phyloP scores from a whole-genome alignment of 768 basidiomycete species.

The Pholiota conissans region DNA sequence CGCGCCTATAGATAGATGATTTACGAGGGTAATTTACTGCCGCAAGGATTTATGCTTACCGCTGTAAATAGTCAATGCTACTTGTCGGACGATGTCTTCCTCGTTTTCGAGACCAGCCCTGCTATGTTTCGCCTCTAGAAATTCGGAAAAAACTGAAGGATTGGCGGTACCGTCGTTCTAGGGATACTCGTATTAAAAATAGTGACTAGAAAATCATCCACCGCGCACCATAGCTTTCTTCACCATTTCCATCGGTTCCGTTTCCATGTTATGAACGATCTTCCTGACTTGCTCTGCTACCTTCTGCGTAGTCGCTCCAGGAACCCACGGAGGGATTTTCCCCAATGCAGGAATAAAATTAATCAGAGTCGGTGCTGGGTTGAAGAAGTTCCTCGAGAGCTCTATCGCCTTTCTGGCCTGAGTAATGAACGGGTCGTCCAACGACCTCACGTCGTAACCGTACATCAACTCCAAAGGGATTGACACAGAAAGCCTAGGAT shows the following conservation, averaged over 20 bases:
- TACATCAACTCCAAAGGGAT: slow-evolving; percentile 37
- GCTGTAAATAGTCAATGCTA: slow-evolving; percentile 16
- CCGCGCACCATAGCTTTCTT: neutral
- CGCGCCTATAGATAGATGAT: neutral
- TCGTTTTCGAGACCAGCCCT: slow-evolving; percentile 7
- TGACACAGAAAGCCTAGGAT: slow-evolving; percentile 28
- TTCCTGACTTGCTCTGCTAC: slow-evolving; percentile 5
- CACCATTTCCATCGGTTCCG: slow-evolving; percentile 3
- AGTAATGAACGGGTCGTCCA: slow-evolving; percentile 32
- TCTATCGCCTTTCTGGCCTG: slow-evolving; percentile 26
- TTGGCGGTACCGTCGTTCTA: slow-evolving; percentile 8
- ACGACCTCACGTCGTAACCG: slow-evolving; percentile 30
- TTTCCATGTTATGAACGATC: neutral
- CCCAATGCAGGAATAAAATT: slow-evolving; percentile 9
- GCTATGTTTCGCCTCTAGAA: slow-evolving; percentile 7
- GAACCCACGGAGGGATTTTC: slow-evolving; percentile 8
- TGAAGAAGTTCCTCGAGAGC: slow-evolving; percentile 5
- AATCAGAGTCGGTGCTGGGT: slow-evolving; percentile 7
- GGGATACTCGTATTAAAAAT: neutral
- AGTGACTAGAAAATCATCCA: neutral
- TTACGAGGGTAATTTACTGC: neutral
- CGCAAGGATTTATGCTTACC: slow-evolving; percentile 1
- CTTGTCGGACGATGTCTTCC: slow-evolving; percentile 1
- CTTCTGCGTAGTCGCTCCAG: slow-evolving; percentile 4
- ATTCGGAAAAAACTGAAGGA: slow-evolving; percentile 6